phyloP scores from a whole-genome alignment of 441 rosid genomes.

The Mallotus japonicus region DNA sequence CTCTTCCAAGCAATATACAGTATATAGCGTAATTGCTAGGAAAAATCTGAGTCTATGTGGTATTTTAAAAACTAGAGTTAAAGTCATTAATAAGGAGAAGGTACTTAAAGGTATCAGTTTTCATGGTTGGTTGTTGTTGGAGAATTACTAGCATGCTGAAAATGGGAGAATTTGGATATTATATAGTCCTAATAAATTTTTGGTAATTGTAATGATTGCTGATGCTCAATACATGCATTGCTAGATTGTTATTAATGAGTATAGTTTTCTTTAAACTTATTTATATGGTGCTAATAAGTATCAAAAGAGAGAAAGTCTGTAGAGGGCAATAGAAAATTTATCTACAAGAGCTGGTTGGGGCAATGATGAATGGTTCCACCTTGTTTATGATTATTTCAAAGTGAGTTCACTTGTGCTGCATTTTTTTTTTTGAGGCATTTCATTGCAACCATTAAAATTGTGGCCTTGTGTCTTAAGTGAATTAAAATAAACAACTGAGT shows the following conservation, averaged over 20 bases:
- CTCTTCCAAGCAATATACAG: not conserved
- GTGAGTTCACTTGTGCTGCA: no score
- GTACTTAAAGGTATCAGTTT: no score
- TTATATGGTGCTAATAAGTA: not conserved
- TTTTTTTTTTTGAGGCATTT: no score
- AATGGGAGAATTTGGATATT: not conserved
- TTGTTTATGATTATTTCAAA: no score
- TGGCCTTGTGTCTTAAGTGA: no score
- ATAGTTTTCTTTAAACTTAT: not conserved
- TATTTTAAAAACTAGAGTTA: not conserved
- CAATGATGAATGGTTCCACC: no score
- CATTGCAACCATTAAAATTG: no score
- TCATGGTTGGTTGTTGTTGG: not conserved
- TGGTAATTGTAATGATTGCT: no score
- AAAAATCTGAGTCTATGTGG: not conserved
- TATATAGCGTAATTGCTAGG: no score
- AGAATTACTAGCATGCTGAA: not conserved
- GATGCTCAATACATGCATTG: not conserved
- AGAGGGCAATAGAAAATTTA: not conserved
- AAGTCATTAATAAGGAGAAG: not conserved
- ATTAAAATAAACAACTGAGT: no score
- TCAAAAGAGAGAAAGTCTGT: not conserved
- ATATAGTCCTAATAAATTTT: no score
- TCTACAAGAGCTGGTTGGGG: not conserved
- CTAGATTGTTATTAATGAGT: no score